Base-by-base conservation (phyloP, 2,329 filamentous ascomycete species). In the Alternaria gaisen region DNA sequence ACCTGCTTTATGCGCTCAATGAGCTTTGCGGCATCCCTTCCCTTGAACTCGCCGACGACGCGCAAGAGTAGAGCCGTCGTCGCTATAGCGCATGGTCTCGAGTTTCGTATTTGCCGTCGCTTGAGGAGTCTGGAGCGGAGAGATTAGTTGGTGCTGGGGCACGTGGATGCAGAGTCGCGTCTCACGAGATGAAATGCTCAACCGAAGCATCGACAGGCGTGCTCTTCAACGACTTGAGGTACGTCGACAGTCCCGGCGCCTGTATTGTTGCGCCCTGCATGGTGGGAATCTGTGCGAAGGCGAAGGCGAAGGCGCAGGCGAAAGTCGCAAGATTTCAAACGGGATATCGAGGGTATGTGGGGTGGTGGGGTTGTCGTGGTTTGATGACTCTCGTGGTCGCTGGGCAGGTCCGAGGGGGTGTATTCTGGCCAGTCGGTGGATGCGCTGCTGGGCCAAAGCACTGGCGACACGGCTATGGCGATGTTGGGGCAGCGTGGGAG, bases 61-160 rank as follows among this genome's bases (percentile, higher is more conserved):
- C 92, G 91, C 53, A 93, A 87, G 43, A 99, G 88, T 28, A 98
- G 88, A 71, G 96, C 91, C 22, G 94, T 92, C 3, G 94, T 98
- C 63, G 94, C 94, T 60, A 95, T 88, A 58, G 95, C 95, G 80
- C 94, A 97, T 78, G 91, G 88, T 78, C 95, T 89, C 47, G 94
- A 92, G 67, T 92, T 92, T 63, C 87, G 88, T 73, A 99, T 97
- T 77, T 98, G 94, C 71, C 94, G 86, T 77, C 94, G 86, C 80
- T 97, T 97, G 67, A 99, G 86, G 20, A 97, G 88, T 53, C 92
- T 95, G 70, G 12, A 11, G 36, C 20, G 16, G 46, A 20, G 44
- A 24, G 50, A 52, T 61, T 47, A 62, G 52, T 61, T 38, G 22
- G 20, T 14, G 55, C 36, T 36, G 26, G 32, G 32, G 32, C 12